These are phyloP conservation scores for Russula brevipes DNA, from an alignment of 768 basidiomycete species.

Conservation along the genomic window DNA sequence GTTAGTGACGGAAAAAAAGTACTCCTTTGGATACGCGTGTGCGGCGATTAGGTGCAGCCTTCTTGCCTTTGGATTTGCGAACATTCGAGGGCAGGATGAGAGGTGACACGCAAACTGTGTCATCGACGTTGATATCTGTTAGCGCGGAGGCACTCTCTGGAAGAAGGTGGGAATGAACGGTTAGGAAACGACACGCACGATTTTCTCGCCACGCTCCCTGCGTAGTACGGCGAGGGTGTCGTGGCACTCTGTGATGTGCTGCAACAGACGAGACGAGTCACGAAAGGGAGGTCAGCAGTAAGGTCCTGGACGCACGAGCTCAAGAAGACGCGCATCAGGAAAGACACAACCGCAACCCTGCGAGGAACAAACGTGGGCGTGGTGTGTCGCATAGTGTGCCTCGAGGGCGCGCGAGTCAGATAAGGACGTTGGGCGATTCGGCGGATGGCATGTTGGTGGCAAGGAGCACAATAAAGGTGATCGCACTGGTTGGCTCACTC, in stretches of 20 bases:
- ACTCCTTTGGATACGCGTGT: slow-evolving; percentile 83
- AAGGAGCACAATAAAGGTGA: slow-evolving; percentile 55
- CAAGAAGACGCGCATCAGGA: slow-evolving; percentile 72
- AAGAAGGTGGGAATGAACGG: neutral
- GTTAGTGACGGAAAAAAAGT: slow-evolving; percentile 88
- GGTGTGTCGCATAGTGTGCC: slow-evolving; percentile 75
- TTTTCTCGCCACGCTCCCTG: slow-evolving; percentile 80
- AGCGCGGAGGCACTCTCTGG: neutral
- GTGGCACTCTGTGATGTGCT: slow-evolving; percentile 86
- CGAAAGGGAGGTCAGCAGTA: neutral
- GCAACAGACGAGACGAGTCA: neutral
- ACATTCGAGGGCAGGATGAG: slow-evolving; percentile 50
- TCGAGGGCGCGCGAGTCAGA: slow-evolving; percentile 66
- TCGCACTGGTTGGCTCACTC: neutral
- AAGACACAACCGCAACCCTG: slow-evolving; percentile 73
- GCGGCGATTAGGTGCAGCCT: slow-evolving; percentile 76
- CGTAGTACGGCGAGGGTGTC: slow-evolving; percentile 76
- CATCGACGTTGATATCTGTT: slow-evolving; percentile 18
- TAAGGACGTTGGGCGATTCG: slow-evolving; percentile 54
- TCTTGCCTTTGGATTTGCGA: slow-evolving; percentile 68
- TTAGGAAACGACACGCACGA: slow-evolving; percentile 45
- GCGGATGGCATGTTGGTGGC: slow-evolving; percentile 75
- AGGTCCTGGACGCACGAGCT: slow-evolving; percentile 53
- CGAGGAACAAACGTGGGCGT: slow-evolving; percentile 76
- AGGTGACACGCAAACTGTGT: slow-evolving; percentile 76